Base-by-base conservation (phyloP, 2,329 filamentous ascomycete genomes). In the Botryotinia calthae region DNA sequence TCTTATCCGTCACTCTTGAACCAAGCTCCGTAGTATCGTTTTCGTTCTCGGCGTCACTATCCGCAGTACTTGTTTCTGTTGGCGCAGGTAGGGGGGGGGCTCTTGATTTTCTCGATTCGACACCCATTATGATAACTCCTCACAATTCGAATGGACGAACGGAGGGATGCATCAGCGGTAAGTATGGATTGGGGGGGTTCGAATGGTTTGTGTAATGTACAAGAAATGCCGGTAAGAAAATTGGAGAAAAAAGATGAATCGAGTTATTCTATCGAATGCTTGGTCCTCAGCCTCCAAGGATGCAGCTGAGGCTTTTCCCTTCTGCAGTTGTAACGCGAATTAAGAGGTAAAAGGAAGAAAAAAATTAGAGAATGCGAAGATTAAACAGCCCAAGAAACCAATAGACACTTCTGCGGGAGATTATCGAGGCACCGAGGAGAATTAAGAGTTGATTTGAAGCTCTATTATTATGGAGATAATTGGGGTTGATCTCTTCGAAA, bases 71-170 rank as follows among this genome's bases (percentile, higher is more conserved):
- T 81, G 91, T 91, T 83, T 93, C 91, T 81, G 93, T 95, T 77
- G 93, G 93, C 79, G 91, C 91, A 80, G 93, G 93, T 80, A 95
- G 86, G 79, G 92, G 92, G 81, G 89, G 89, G 78, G 85, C 84
- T 88, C 80, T 85, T 75, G 85, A 84, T 87, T 80, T 85, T 75
- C 74, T 76, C 48, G 75, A 76, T 65, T 81, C 79, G 74, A 76
- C 76, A 74, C 79, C 80, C 80, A 82, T 82, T 74, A 63, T 80
- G 75, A 59, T 59, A 37, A 62, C 31, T 59, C 62, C 51, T 72
- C 70, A 72, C 70, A 61, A 61, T 42, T 59, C 63, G 51, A 31
- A 67, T 68, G 44, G 37, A 72, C 54, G 63, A 72, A 67, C 28
- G 70, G 37, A 28, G 56, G 51, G 40, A 72, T 46, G 63, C 70